Percentiles rank a stretch among this genome's conserved stretches.
phyloP scores from a whole-genome alignment of 1,284 basidiomycete species.

The Papiliotrema fonsecae region DNA sequence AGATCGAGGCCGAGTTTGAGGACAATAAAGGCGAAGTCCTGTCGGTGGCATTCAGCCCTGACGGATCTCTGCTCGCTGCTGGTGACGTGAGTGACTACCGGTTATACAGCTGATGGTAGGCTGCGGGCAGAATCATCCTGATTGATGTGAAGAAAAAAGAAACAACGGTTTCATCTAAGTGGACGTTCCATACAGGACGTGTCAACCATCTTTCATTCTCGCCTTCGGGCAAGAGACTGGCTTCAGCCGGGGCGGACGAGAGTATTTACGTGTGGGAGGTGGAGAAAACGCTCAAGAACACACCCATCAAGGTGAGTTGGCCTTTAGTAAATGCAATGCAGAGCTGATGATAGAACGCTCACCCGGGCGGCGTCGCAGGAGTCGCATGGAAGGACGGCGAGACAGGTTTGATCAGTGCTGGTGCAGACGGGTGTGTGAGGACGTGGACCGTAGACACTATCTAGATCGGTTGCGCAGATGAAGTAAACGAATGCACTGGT shows the following conservation, averaged over 20 bases:
- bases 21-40: slow-evolving; percentile 69
- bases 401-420: slow-evolving; percentile 63
- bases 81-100: slow-evolving; percentile 62
- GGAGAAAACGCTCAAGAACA: slow-evolving; percentile 67
- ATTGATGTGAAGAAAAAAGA: slow-evolving; percentile 62
- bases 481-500: too few species aligned
- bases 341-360: slow-evolving; percentile 57
- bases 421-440: slow-evolving; percentile 77
- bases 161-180: slow-evolving; percentile 64
- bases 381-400: slow-evolving; percentile 68
- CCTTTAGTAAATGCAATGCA: neutral
- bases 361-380: slow-evolving; percentile 71
- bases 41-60: slow-evolving; percentile 73
- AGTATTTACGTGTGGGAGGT: slow-evolving; percentile 87
- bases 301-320: slow-evolving; percentile 61
- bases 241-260: slow-evolving; percentile 85
- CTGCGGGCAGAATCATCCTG: slow-evolving; percentile 42
- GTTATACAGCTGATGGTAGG: slow-evolving; percentile 8
- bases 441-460: slow-evolving; percentile 54
- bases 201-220: slow-evolving; percentile 77
- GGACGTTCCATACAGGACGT: slow-evolving; percentile 84
- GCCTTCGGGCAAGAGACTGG: slow-evolving; percentile 66
- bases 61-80: slow-evolving; percentile 68
- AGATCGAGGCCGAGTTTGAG: slow-evolving; percentile 53
- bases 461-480: too few species aligned